phyloP scores from a whole-genome alignment of 148 eudicot genomes.

The Arctostaphylos glauca region DNA sequence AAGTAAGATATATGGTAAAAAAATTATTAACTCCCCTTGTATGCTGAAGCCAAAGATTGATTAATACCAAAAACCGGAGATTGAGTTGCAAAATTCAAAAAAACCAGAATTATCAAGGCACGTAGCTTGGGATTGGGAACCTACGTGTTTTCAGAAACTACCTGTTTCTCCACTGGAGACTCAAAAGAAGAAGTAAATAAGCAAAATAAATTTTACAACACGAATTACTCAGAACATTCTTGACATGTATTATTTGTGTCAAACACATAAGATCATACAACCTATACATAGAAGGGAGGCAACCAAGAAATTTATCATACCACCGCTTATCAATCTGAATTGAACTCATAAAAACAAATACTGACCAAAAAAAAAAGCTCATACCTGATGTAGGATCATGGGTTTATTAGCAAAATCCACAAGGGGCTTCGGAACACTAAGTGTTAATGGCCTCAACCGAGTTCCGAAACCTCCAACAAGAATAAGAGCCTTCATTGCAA shows the following conservation, averaged over 20 bases:
- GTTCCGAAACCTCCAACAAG: conserved; percentile 99
- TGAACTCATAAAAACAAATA: background rate
- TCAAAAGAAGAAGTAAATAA: background rate
- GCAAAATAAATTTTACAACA: background rate
- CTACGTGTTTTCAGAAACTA: background rate
- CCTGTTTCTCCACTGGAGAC: background rate
- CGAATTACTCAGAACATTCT: background rate
- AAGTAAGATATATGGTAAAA: background rate
- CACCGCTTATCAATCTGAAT: background rate
- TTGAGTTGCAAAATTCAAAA: background rate
- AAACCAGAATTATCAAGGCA: background rate
- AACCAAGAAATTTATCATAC: background rate
- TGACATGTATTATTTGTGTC: background rate
- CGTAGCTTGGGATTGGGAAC: background rate
- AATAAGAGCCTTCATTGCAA: conserved; percentile 90
- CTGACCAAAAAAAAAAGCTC: background rate
- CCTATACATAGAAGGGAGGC: background rate
- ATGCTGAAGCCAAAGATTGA: background rate
- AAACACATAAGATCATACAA: background rate
- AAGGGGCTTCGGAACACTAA: conserved; percentile 89
- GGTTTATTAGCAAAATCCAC: conserved; percentile 98
- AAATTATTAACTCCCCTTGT: background rate
- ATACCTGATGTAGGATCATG: conserved; percentile 97
- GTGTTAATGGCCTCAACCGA: conserved; percentile 90
- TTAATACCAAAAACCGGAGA: background rate